A percentile compares a stretch with the other conserved stretches of the same genome.
phyloP scores from a whole-genome alignment of 2,329 filamentous ascomycete genomes.

The Keithomyces neogunnii region DNA sequence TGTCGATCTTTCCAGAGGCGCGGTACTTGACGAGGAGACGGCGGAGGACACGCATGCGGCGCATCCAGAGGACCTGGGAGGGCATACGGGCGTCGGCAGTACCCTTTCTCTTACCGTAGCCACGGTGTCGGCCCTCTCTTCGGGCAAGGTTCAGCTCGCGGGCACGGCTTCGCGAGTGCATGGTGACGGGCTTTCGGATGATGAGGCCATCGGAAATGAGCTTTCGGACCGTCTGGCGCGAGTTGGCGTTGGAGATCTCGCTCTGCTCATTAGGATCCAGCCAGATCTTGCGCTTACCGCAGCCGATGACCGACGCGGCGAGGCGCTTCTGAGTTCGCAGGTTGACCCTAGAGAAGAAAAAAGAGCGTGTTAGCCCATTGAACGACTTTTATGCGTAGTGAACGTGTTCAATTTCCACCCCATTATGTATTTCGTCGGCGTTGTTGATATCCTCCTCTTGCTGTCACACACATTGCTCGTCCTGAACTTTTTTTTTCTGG shows the following conservation, averaged over 20 bases:
- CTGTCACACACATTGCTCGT: neutral
- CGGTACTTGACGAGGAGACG: conserved; percentile 99
- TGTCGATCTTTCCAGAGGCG: conserved; percentile 99
- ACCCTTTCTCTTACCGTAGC: conserved; percentile 99
- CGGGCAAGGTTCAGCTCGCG: conserved; percentile 91
- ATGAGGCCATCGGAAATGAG: conserved; percentile 99
- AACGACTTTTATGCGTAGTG: neutral
- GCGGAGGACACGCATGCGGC: conserved; percentile 97
- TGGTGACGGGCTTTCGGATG: conserved; percentile 99
- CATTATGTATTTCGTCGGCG: neutral
- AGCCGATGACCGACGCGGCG: conserved; percentile 95
- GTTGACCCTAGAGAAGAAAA: conserved; percentile 70
- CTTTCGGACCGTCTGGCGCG: conserved; percentile 99
- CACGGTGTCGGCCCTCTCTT: conserved; percentile 93
- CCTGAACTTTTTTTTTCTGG: neutral
- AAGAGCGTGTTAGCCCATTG: conserved; percentile 17
- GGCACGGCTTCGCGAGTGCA: conserved; percentile 97
- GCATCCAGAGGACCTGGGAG: conserved; percentile 98
- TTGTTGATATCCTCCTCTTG: neutral
- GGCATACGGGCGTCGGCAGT: conserved; percentile 99
- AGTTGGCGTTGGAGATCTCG: conserved; percentile 99
- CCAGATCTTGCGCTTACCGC: conserved; percentile 99
- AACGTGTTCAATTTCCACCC: neutral
- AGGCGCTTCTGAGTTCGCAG: conserved; percentile 99
- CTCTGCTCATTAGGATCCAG: conserved; percentile 98